Base-by-base conservation (phyloP, 2,329 filamentous ascomycete species). In the Fusarium metavorans region DNA sequence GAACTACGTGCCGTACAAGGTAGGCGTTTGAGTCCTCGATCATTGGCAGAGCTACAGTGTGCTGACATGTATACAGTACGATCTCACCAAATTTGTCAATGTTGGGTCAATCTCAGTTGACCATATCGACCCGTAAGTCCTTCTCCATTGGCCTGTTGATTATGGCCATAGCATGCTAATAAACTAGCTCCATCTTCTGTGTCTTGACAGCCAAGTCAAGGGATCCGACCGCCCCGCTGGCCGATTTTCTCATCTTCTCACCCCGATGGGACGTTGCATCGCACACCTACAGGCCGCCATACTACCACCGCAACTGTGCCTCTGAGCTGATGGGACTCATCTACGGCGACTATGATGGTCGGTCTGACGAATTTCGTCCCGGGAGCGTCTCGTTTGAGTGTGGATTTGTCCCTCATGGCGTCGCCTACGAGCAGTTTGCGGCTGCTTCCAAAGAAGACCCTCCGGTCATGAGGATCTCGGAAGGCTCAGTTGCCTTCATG, bases 171-270 rank as follows among this genome's bases (percentile, higher is more conserved):
- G 8, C 8, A 18, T 37, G 1, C 35, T 37, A 6, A 37, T 1
- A 37, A 37, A 2, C 1, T 37, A 37, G 35, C 0, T 89, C 87
- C 41, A 89, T 93, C 77, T 92, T 89, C 82, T 90, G 88, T 4
- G 91, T 93, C 2, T 83, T 92, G 7, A 92, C 91, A 3, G 89
- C 89, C 6, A 88, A 85, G 71, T 90, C 89, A 18, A 85, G 83
- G 16, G 84, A 86, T 63, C 85, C 87, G 0, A 87, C 88, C 10
- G 88, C 88, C 1, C 87, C 90, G 3, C 81, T 90, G 5, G 88
- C 88, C 2, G 92, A 93, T 81, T 92, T 93, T 74, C 87, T 93
- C 67, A 89, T 91, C 81, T 93, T 93, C 81, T 89, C 90, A 0
- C 90, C 91, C 0, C 86, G 90, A 27, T 93, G 91, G 91, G 86